These are phyloP conservation scores for Marasmius oreades DNA, from an alignment of 1,284 basidiomycete species.

Conservation along the genomic window DNA sequence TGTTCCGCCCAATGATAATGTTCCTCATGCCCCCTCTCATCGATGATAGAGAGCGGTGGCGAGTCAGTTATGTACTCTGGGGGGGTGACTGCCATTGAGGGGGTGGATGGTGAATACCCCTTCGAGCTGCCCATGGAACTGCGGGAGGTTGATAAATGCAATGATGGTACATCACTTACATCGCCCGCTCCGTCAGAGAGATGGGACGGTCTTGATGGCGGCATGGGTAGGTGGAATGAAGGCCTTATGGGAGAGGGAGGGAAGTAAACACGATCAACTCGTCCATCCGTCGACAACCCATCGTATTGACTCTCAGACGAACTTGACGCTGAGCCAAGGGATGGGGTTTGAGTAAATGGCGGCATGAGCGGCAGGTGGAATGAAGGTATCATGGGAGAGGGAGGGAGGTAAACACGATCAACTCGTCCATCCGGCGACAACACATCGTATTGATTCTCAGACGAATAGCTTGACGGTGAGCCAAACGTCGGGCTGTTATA, in stretches of 20 bases:
- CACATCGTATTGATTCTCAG: constrained; percentile 28
- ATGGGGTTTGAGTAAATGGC: constrained; percentile 3
- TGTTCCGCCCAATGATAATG: not conserved
- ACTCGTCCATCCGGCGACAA: constrained; percentile 20
- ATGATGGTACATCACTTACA: constrained; percentile 42
- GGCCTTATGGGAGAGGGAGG: constrained; percentile 22
- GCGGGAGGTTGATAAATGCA: constrained; percentile 37
- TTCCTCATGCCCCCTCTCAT: constrained; percentile 19
- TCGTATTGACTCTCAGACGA: constrained; percentile 27
- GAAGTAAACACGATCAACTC: constrained; percentile 26
- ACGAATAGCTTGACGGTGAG: not conserved
- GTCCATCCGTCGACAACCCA: constrained; percentile 15
- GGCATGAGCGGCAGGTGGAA: constrained; percentile 20
- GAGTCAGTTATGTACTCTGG: constrained; percentile 6
- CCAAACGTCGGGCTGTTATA: not conserved
- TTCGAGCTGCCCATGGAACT: constrained; percentile 36
- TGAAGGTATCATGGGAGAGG: constrained; percentile 20
- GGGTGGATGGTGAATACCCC: constrained; percentile 29
- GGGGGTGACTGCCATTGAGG: not conserved
- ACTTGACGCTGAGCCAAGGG: not conserved
- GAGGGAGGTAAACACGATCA: constrained; percentile 25
- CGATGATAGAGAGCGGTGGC: constrained; percentile 23
- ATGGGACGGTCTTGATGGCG: constrained; percentile 19
- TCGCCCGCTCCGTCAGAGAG: constrained; percentile 23
- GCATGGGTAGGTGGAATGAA: constrained; percentile 18